Percentiles rank a stretch among this genome's conserved stretches.
phyloP scores from a whole-genome alignment of 805 yeast species.

The Candida golubevii region DNA sequence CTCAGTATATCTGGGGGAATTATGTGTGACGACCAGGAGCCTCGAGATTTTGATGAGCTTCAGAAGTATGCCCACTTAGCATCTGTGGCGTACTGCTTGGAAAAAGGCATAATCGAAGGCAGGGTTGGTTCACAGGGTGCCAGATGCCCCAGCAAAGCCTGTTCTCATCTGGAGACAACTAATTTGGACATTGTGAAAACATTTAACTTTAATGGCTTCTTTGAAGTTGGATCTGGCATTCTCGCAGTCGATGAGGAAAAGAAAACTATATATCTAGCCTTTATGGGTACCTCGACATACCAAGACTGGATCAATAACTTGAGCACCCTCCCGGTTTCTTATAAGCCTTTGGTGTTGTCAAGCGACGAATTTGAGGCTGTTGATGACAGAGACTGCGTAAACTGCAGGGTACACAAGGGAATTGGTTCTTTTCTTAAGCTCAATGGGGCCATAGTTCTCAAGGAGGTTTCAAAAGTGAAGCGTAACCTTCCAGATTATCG shows the following conservation, averaged over 20 bases:
- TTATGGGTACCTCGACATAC: slow-evolving; percentile 60
- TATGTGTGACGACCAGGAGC: neutral
- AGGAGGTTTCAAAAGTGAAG: slow-evolving; percentile 30
- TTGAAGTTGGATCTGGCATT: slow-evolving; percentile 51
- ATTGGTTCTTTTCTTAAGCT: slow-evolving; percentile 46
- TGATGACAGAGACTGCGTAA: slow-evolving; percentile 34
- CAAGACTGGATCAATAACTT: slow-evolving; percentile 64
- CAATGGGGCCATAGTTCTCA: slow-evolving; percentile 33
- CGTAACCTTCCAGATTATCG: slow-evolving; percentile 43
- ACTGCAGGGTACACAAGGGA: slow-evolving; percentile 63
- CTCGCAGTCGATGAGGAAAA: slow-evolving; percentile 45
- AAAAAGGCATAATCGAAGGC: slow-evolving; percentile 26
- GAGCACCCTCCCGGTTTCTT: slow-evolving; percentile 42
- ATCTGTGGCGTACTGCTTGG: slow-evolving; percentile 36
- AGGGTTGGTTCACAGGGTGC: slow-evolving; percentile 18
- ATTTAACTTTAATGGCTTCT: slow-evolving; percentile 38
- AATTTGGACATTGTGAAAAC: slow-evolving; percentile 35
- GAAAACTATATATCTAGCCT: slow-evolving; percentile 45
- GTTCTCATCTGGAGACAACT: slow-evolving; percentile 18
- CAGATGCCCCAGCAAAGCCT: slow-evolving; percentile 24
- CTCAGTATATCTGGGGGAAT: neutral
- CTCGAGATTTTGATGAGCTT: slow-evolving; percentile 21
- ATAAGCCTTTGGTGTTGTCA: slow-evolving; percentile 40
- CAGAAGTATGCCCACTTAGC: slow-evolving; percentile 32
- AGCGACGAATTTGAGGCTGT: slow-evolving; percentile 6